Conservation (phyloP, 306 rosid genomes). For the Citrullus amarus region DNA sequence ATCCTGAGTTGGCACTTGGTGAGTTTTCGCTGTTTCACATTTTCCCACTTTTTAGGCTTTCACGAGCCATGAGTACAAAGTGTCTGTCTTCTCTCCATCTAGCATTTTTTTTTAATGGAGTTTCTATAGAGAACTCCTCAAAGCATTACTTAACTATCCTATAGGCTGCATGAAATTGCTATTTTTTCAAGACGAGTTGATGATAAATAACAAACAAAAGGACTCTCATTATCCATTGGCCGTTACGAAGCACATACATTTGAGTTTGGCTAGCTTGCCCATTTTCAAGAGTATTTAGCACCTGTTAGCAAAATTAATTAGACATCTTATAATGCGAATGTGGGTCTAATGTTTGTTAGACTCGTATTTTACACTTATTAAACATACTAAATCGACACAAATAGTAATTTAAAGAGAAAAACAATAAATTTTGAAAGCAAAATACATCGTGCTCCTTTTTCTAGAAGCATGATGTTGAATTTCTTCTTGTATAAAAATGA, state of each 20-base stretch:
- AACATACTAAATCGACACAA: neutral
- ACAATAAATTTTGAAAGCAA: neutral
- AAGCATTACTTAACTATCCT: neutral
- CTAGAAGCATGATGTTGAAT: neutral
- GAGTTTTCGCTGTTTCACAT: slow-evolving; percentile 14
- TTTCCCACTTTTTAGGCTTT: neutral
- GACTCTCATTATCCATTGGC: neutral
- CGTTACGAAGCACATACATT: neutral
- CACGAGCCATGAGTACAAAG: neutral
- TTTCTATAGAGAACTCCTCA: neutral
- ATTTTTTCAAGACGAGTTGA: neutral
- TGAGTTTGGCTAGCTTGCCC: neutral
- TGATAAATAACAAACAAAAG: neutral
- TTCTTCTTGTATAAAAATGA: neutral
- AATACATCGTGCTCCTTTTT: neutral
- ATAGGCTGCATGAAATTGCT: neutral
- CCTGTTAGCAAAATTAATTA: neutral
- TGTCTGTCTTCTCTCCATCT: neutral
- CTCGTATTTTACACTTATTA: neutral
- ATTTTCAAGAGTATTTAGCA: neutral
- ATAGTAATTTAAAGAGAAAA: neutral
- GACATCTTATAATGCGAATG: neutral
- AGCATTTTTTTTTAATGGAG: neutral
- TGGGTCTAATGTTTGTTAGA: neutral
- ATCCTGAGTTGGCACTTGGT: slow-evolving; percentile 94